Evolutionary conservation across 1,284 basidiomycete species (phyloP).

Genomic region (Sutorius eximius): DNA sequence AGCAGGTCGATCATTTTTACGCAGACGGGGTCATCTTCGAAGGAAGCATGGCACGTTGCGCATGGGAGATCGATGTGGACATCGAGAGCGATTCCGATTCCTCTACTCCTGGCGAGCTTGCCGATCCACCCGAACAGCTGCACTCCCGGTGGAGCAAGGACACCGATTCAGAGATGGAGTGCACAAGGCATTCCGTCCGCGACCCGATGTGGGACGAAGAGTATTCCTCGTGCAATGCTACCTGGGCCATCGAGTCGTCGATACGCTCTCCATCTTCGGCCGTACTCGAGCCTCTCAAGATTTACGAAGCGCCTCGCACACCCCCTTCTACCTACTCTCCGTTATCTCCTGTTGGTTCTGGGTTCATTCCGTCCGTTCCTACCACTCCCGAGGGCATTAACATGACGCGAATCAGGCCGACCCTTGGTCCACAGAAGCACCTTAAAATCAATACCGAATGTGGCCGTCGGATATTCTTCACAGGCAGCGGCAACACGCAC

Average conservation of each 20-base stretch:
- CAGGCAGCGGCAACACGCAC: conserved; percentile 47
- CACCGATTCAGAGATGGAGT: conserved; percentile 63
- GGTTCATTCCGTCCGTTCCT: conserved; percentile 44
- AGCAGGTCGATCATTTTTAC: conserved; percentile 68
- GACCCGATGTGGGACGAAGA: conserved; percentile 41
- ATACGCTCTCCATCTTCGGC: conserved; percentile 35
- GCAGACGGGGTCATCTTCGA: conserved; percentile 74
- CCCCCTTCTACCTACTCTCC: conserved; percentile 41
- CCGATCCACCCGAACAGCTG: conserved; percentile 35
- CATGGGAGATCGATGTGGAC: conserved; percentile 75
- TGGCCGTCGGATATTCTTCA: conserved; percentile 52
- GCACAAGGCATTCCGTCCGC: conserved; percentile 45
- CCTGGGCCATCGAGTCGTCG: conserved; percentile 46
- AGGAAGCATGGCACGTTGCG: conserved; percentile 79
- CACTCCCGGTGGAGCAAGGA: conserved; percentile 65
- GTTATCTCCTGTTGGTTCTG: conserved; percentile 40
- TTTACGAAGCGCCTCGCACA: conserved; percentile 35
- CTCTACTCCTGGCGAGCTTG: conserved; percentile 36
- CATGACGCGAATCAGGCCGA: conserved; percentile 36
- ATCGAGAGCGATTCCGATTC: conserved; percentile 56
- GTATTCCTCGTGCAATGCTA: conserved; percentile 40
- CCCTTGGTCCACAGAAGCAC: conserved; percentile 39
- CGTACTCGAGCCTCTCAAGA: conserved; percentile 35
- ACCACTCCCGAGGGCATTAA: conserved; percentile 53
- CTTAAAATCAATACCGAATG: conserved; percentile 63